Evolutionary conservation across 306 rosid genomes (phyloP).

Genomic region (Datisca glomerata): DNA sequence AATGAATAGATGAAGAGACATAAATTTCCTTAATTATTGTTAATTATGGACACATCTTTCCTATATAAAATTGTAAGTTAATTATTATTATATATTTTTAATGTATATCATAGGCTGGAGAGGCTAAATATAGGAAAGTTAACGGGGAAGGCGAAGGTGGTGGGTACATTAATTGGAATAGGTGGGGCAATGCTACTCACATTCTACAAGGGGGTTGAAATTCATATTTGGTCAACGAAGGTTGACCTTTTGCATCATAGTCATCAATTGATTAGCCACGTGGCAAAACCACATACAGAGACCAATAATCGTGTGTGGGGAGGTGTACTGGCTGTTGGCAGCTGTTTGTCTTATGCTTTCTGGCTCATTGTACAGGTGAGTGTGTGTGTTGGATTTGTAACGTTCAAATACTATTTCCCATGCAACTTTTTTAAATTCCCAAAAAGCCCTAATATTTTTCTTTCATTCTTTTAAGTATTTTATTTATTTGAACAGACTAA

Average conservation of each 20-base stretch:
- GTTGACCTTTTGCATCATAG: slow-evolving; percentile 4
- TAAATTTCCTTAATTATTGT: too few species aligned
- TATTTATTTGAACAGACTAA: slow-evolving; percentile 18
- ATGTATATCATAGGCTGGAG: too few species aligned
- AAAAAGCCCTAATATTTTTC: too few species aligned
- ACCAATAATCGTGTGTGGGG: not conserved
- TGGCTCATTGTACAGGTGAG: slow-evolving; percentile 48
- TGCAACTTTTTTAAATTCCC: not conserved
- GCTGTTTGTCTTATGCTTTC: slow-evolving; percentile 15
- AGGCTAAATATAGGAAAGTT: slow-evolving; percentile 17
- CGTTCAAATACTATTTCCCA: not conserved
- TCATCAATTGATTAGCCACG: slow-evolving; percentile 9
- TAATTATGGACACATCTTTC: too few species aligned
- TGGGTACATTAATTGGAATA: slow-evolving; percentile 27
- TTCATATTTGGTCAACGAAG: slow-evolving; percentile 18
- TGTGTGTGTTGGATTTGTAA: too few species aligned
- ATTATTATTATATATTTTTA: too few species aligned
- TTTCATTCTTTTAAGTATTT: not conserved
- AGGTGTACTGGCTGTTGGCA: slow-evolving; percentile 7
- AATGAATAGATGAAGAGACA: too few species aligned
- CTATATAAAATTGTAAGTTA: too few species aligned
- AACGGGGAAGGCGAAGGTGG: slow-evolving; percentile 34
- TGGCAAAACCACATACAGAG: not conserved
- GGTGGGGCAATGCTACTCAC: slow-evolving; percentile 47
- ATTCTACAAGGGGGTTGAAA: slow-evolving; percentile 31